Evolutionary conservation across 2,329 filamentous ascomycete genomes (phyloP).

Genomic region (Amauroascus verrucosus): DNA sequence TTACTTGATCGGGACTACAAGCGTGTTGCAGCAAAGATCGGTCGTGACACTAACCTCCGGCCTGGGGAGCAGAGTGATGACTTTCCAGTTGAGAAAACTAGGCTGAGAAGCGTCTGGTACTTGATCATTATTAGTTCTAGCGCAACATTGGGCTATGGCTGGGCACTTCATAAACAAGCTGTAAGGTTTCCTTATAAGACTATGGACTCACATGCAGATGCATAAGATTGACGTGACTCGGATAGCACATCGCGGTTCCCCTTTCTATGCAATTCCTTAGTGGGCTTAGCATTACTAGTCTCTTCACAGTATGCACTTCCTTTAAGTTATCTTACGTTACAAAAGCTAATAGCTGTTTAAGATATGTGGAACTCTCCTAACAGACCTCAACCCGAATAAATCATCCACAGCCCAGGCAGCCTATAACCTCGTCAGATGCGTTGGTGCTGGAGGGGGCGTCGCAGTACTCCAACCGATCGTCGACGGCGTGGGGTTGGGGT

Average conservation of each 20-base stretch:
- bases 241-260: conserved; percentile 4
- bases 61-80: background rate
- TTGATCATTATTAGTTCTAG: conserved; percentile 1
- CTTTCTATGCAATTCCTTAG: conserved; percentile 7
- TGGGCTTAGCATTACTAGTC: background rate
- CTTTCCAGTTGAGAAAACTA: conserved; percentile 8
- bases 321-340: background rate
- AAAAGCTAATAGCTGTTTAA: background rate
- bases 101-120: conserved; percentile 3
- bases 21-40: background rate
- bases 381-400: conserved; percentile 4
- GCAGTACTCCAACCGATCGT: conserved; percentile 3
- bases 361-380: conserved; percentile 1
- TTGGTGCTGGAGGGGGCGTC: background rate
- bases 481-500: background rate
- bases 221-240: too few relatives aligned
- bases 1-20: conserved; percentile 6
- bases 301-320: conserved; percentile 3
- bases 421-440: conserved; percentile 4
- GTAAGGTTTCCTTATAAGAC: too few relatives aligned
- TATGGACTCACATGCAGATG: too few relatives aligned
- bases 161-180: conserved; percentile 1
- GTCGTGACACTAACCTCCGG: background rate
- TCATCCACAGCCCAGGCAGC: conserved; percentile 1
- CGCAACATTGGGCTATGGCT: conserved; percentile 5